These are phyloP conservation scores for Starmera pachycereana DNA, from an alignment of 805 yeast genomes.

Conservation along the genomic window DNA sequence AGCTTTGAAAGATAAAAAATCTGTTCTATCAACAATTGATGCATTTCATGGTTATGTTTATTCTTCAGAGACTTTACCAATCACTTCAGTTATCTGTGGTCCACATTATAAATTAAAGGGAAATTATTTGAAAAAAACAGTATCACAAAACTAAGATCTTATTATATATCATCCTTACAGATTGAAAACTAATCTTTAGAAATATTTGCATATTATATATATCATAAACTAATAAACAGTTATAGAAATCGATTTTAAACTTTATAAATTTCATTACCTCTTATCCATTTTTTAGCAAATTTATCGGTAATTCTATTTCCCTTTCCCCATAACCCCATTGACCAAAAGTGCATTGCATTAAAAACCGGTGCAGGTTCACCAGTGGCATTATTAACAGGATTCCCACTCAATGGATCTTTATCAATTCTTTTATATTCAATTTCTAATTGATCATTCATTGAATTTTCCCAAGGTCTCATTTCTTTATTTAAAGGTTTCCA, in stretches of 20 bases:
- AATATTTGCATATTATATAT: too few relatives aligned
- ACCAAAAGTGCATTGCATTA: slow-evolving; percentile 48
- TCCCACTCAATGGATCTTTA: slow-evolving; percentile 17
- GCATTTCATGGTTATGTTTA: not conserved
- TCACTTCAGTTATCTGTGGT: not conserved
- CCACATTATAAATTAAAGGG: not conserved
- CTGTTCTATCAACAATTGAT: not conserved
- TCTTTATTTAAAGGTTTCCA: slow-evolving; percentile 47
- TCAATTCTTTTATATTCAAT: slow-evolving; percentile 14
- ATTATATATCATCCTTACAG: too few relatives aligned
- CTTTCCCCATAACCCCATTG: slow-evolving; percentile 54
- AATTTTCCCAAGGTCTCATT: slow-evolving; percentile 50
- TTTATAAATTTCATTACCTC: slow-evolving; percentile 20
- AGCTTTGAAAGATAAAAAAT: too few relatives aligned
- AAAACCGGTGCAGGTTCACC: slow-evolving; percentile 29
- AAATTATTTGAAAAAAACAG: too few relatives aligned
- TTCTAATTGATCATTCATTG: slow-evolving; percentile 5
- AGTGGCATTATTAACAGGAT: slow-evolving; percentile 7
- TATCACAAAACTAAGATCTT: too few relatives aligned
- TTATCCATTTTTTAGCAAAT: slow-evolving; percentile 47
- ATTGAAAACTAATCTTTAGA: too few relatives aligned
- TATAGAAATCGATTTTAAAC: not conserved
- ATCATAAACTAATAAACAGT: not conserved
- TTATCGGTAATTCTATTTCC: slow-evolving; percentile 40
- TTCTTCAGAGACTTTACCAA: not conserved